phyloP scores from a whole-genome alignment of 441 rosid genomes.

The Corymbia calophylla region DNA sequence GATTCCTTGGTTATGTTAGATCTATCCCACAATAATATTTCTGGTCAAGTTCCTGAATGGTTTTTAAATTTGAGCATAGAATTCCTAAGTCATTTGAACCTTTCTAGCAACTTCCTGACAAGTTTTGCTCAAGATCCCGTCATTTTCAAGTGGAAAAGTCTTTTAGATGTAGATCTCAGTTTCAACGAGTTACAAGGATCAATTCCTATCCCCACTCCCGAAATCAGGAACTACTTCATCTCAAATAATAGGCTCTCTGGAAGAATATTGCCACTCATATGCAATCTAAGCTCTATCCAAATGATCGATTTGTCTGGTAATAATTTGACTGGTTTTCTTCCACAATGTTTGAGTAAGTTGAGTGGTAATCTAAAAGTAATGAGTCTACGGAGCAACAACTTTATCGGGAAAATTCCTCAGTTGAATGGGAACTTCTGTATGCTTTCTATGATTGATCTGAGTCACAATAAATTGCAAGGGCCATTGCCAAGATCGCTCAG shows the following conservation, averaged over 20 bases:
- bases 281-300: neutral
- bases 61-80: neutral
- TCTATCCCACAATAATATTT: neutral
- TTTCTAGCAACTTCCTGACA: neutral
- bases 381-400: neutral
- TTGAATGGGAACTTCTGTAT: neutral
- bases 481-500: neutral
- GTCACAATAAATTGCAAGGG: neutral
- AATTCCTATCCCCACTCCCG: neutral
- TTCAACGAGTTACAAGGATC: slow-evolving; percentile 1
- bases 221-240: neutral
- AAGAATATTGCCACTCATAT: neutral
- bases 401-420: neutral
- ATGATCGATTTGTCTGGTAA: neutral
- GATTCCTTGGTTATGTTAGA: neutral
- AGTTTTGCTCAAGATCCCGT: neutral
- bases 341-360: neutral
- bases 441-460: neutral
- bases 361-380: neutral
- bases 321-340: neutral
- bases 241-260: neutral
- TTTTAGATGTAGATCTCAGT: neutral
- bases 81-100: neutral
- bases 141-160: neutral
- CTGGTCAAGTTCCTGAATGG: neutral